Base-by-base conservation (phyloP, 108 stramenopile species). In the Stephanodiscus minutulus region DNA sequence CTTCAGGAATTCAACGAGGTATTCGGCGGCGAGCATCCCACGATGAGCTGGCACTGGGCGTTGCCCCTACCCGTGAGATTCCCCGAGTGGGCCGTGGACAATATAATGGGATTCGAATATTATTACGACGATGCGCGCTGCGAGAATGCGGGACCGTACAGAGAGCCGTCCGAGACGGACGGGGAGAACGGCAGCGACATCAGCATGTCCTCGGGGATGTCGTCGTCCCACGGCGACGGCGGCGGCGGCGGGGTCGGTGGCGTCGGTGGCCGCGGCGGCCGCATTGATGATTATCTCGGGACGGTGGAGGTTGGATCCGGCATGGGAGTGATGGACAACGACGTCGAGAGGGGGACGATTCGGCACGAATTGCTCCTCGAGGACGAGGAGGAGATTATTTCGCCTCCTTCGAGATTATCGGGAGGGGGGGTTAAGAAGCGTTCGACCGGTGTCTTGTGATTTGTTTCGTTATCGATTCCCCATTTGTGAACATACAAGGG, bases 1-100 rank as follows among this genome's bases (percentile, higher is more conserved):
- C 15, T 12, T 44, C 43, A 44, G 43, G 94, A 92, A 68, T 91
- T 96, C 69, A 94, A 95, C 69, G 97, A 98, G 79, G 91, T 98
- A 70, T 98, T 96, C 73, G 97, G 97, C 12, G 94, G 91, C 2
- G 76, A 80, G n/a, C 71, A 77, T 25, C 87, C 88, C 7, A 64
- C 79, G 7, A 66, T 88, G 17, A 71, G 86, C 24, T 91, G 81
- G 89, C 90, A 91, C 63, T 91, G 90, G 90, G 90, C 89, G 54
- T 29, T 90, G 10, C 90, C 93, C 2, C 56, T 77, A 12, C 61
- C 76, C 10, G 88, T 93, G 6, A 57, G 69, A 57, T 94, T 90
- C 76, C 93, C 93, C 7, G 63, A 81, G 13, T 89, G 89, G 50
- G 87, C 88, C 76, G 46, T 76, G 36, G 89, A 87, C 52, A 89